Evolutionary conservation across 2,329 filamentous ascomycete genomes (phyloP), one percentile per base, ranked within the genome.

Genomic region (Alternaria viburni): DNA sequence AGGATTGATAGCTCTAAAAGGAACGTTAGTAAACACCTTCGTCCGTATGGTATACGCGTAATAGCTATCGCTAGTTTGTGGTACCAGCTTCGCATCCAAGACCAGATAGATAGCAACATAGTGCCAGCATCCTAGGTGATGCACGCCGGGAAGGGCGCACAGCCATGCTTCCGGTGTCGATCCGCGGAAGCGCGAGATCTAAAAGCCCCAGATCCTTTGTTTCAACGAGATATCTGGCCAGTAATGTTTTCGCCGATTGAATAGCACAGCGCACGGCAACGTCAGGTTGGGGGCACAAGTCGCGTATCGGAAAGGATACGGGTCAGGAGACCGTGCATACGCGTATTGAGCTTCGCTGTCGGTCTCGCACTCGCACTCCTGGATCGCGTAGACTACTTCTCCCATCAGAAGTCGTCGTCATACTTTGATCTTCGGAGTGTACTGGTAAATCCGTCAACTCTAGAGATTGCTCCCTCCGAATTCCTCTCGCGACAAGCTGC

Each of bases 121-220:
- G n/a, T n/a, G 17, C 15, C 3, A 2, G 47, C 28, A 30, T 50
- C 47, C 47, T 6, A 19, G 47, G 26, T 13, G 23, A 50, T 19
- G 6, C 26, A 30, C n/a, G 12, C n/a, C 47, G 47, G 47, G 26
- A 50, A 19, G 26, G 46, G 47, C 47, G 17, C 28, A 23, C 47
- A 50, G 47, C 47, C 47, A 28, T 13, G 6, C 47, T 51, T 51
- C 47, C 26, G 26, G 47, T 32, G 26, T 30, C 26, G 26, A 51
- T 32, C 47, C 11, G 12, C 17, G 17, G 26, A n/a, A 21, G 21
- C n/a, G 47, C 17, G 19, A 32, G 19, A 21, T 51, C 7, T 19
- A 21, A 21, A 13, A 19, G 47, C 7, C 26, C 11, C 19, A 46
- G 44, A 15, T 46, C 12, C 6, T 17, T 15, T 46, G 44, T 46